Percentiles rank a stretch among this genome's conserved stretches.
Evolutionary conservation across 2,329 filamentous ascomycete species (phyloP).

Genomic region (Colletotrichum plurivorum): DNA sequence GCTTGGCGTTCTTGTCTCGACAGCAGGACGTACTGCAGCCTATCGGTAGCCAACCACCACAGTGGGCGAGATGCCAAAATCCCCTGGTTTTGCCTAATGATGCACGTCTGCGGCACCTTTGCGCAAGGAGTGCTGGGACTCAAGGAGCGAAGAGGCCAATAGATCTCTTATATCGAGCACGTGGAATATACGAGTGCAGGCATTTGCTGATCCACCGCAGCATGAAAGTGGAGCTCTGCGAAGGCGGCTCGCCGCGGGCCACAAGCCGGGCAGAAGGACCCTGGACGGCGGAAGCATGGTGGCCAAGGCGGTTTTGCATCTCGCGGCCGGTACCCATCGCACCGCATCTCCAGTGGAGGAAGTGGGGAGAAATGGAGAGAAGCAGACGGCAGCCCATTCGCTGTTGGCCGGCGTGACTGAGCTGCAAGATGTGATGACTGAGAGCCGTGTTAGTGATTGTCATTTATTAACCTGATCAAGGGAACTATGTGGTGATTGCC

Average conservation of each 20-base stretch:
- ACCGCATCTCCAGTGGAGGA: conserved; percentile 21
- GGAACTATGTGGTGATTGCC: not conserved
- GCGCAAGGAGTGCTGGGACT: not conserved
- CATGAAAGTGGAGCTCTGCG: conserved; percentile 21
- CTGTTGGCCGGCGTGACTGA: not conserved
- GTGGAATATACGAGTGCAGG: conserved; percentile 29
- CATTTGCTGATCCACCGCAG: conserved; percentile 33
- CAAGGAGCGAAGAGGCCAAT: conserved; percentile 19
- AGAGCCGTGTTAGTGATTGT: conserved; percentile 4
- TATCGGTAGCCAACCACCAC: conserved; percentile 34
- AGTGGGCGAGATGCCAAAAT: not conserved
- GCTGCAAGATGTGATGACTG: conserved; percentile 14
- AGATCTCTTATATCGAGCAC: conserved; percentile 23
- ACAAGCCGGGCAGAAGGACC: conserved; percentile 29
- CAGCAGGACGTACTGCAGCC: conserved; percentile 7
- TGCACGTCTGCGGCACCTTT: conserved; percentile 18
- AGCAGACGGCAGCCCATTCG: not conserved
- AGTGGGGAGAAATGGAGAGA: conserved; percentile 11
- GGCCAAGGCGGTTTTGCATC: conserved; percentile 26
- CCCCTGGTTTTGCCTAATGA: conserved; percentile 10
- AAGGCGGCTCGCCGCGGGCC: conserved; percentile 24
- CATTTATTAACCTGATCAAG: not conserved
- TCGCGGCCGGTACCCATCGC: conserved; percentile 14
- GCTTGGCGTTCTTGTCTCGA: conserved; percentile 32
- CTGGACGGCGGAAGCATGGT: conserved; percentile 14